Evolutionary conservation across 805 yeast genomes (phyloP).

Genomic region (Jamesozyma rosinii): DNA sequence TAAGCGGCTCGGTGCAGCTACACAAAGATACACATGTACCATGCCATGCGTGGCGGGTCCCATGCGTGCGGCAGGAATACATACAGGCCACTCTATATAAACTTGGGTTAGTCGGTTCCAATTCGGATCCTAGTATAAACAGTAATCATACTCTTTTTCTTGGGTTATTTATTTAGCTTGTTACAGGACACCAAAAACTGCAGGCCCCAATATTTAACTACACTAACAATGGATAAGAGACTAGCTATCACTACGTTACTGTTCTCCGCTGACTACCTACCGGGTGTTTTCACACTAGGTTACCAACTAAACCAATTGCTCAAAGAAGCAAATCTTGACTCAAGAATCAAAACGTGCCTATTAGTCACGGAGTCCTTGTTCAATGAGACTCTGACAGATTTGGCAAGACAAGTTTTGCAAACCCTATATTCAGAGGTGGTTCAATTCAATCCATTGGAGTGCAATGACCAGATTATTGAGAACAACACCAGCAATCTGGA

Average conservation of each 20-base stretch:
- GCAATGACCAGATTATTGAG: conserved; percentile 12
- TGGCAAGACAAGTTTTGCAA: conserved; percentile 11
- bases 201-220: too few species aligned
- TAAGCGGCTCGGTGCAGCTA: too few species aligned
- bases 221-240: conserved; percentile 2
- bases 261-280: conserved; percentile 43
- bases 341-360: conserved; percentile 10
- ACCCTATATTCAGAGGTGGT: conserved; percentile 24
- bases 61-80: too few species aligned
- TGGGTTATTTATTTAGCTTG: too few species aligned
- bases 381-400: conserved; percentile 11
- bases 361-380: conserved; percentile 17
- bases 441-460: conserved; percentile 17
- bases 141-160: too few species aligned
- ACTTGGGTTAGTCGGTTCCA: too few species aligned
- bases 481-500: conserved; percentile 23
- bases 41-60: too few species aligned
- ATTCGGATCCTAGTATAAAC: too few species aligned
- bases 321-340: conserved; percentile 2
- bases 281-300: conserved; percentile 50
- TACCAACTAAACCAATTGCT: conserved; percentile 26
- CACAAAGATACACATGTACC: too few species aligned
- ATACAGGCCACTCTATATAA: too few species aligned
- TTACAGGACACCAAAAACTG: too few species aligned
- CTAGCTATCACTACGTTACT: conserved; percentile 33